Evolutionary conservation across 1,139 yeast genomes (phyloP).

Genomic region (Saccharomyces hybrid): DNA sequence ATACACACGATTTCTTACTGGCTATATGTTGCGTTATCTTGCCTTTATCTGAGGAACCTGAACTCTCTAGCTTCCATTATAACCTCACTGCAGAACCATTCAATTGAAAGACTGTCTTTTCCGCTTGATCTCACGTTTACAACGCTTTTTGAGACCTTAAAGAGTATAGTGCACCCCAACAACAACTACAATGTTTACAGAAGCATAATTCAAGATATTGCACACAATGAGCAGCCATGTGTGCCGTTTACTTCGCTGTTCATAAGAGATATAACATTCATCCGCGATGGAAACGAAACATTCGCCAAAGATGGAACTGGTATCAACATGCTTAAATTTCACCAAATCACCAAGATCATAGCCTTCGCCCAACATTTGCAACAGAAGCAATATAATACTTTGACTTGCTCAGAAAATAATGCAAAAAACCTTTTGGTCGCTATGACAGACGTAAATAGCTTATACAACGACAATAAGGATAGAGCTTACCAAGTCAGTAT

Average conservation of each 20-base stretch:
- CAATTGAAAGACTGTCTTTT: slow-evolving; percentile 57
- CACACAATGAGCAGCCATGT: slow-evolving; percentile 49
- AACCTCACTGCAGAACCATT: slow-evolving; percentile 76
- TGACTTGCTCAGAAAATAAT: neutral
- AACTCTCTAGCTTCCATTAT: slow-evolving; percentile 86
- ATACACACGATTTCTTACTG: slow-evolving; percentile 54
- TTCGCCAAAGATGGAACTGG: slow-evolving; percentile 34
- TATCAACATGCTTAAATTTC: slow-evolving; percentile 77
- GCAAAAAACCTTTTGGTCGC: neutral
- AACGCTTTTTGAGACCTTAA: slow-evolving; percentile 57
- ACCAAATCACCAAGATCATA: slow-evolving; percentile 63
- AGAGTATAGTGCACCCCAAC: slow-evolving; percentile 72
- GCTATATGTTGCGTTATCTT: slow-evolving; percentile 79
- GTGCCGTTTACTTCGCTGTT: slow-evolving; percentile 84
- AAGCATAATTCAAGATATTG: slow-evolving; percentile 52
- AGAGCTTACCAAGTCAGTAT: slow-evolving; percentile 70
- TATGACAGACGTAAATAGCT: slow-evolving; percentile 39
- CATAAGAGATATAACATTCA: slow-evolving; percentile 79
- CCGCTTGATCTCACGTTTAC: slow-evolving; percentile 59
- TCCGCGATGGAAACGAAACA: slow-evolving; percentile 79
- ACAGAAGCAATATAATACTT: slow-evolving; percentile 5
- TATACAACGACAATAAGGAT: slow-evolving; percentile 54
- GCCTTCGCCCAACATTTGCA: slow-evolving; percentile 78
- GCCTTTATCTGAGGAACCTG: slow-evolving; percentile 71
- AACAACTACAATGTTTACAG: slow-evolving; percentile 77